These are phyloP conservation scores for Fusarium anguioides DNA, from an alignment of 2,329 filamentous ascomycete species.

Conservation along the genomic window DNA sequence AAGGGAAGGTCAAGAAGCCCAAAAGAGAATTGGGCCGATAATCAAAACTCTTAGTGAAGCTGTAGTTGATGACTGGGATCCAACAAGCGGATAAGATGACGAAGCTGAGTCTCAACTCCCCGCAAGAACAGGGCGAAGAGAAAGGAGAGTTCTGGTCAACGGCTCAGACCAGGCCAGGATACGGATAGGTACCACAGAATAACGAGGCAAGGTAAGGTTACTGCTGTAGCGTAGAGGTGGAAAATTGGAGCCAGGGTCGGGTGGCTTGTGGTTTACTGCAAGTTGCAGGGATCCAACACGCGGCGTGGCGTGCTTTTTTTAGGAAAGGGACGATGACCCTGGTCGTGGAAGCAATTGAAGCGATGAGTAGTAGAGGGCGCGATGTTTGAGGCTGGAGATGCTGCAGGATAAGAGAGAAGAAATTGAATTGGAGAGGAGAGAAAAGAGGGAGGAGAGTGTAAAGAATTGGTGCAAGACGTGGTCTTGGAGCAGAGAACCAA, in stretches of 20 bases:
- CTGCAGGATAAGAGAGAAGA: neutral
- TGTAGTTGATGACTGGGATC: conserved; percentile 26
- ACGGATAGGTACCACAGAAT: conserved; percentile 19
- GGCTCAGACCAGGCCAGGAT: conserved; percentile 29
- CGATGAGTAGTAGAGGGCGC: neutral
- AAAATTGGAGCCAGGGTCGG: conserved; percentile 44
- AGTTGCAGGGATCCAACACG: conserved; percentile 39
- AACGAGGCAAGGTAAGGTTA: conserved; percentile 7
- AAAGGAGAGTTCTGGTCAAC: conserved; percentile 43
- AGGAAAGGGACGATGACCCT: conserved; percentile 24
- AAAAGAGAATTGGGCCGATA: conserved; percentile 12
- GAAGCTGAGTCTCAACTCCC: conserved; percentile 44
- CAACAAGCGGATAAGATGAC: conserved; percentile 40
- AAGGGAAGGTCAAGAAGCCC: conserved; percentile 14
- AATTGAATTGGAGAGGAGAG: neutral
- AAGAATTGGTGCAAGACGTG: conserved; percentile 21
- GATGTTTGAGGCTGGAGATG: neutral
- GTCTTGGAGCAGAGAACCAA: conserved; percentile 2
- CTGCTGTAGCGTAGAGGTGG: conserved; percentile 30
- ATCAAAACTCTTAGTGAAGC: conserved; percentile 10
- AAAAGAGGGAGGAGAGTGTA: conserved; percentile 8
- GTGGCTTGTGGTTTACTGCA: conserved; percentile 41
- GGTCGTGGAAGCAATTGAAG: conserved; percentile 29
- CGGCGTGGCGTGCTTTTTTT: conserved; percentile 45
- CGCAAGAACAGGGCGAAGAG: conserved; percentile 44